phyloP scores from a whole-genome alignment of 2,329 filamentous ascomycete genomes.

The Xylaria arbuscula region DNA sequence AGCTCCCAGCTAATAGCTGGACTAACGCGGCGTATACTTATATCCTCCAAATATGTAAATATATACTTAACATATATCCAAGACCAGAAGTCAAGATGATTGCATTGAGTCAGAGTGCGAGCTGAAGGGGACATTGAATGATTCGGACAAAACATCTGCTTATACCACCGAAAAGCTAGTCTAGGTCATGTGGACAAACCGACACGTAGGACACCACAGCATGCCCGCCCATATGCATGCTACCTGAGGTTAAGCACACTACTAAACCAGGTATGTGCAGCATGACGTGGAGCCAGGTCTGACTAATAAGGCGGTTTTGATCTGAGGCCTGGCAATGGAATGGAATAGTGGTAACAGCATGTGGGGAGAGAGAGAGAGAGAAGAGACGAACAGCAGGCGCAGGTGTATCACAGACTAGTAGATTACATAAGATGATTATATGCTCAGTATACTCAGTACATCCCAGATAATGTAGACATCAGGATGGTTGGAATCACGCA shows the following conservation, averaged over 20 bases:
- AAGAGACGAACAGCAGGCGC: conserved; percentile 1
- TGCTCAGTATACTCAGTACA: background rate
- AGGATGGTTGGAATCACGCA: conserved; percentile 7
- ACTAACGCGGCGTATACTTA: background rate
- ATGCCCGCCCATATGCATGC: conserved; percentile 32
- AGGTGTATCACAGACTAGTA: background rate
- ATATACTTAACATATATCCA: too few relatives aligned
- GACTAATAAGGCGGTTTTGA: conserved; percentile 19
- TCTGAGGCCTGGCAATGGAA: background rate
- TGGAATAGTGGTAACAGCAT: background rate
- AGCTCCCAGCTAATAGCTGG: background rate
- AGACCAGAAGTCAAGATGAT: too few relatives aligned
- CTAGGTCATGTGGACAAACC: conserved; percentile 38
- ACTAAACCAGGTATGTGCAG: conserved; percentile 19
- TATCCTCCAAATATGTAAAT: too few relatives aligned
- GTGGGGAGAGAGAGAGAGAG: background rate
- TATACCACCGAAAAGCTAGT: conserved; percentile 2
- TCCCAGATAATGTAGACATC: background rate
- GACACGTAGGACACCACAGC: conserved; percentile 39
- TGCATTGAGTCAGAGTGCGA: too few relatives aligned
- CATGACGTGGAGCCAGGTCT: conserved; percentile 32
- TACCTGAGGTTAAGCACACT: conserved; percentile 22
- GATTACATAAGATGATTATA: too few relatives aligned
- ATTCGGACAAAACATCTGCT: conserved; percentile 12
- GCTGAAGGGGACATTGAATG: background rate